Evolutionary conservation across 106 monocot species (phyloP).

Genomic region (Phalaenopsis aphrodite): DNA sequence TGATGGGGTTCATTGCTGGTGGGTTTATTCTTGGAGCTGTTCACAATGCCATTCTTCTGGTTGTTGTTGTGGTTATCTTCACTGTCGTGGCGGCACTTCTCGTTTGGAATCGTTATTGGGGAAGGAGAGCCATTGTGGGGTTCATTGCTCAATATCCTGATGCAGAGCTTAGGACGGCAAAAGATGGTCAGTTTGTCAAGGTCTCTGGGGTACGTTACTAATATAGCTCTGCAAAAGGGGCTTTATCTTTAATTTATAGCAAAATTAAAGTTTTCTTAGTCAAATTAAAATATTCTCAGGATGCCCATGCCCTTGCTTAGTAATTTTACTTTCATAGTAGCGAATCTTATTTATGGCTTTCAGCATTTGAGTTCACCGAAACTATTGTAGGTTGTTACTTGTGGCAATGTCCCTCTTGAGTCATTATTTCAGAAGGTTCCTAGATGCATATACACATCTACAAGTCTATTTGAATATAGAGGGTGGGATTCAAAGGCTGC

Average conservation of each 20-base stretch:
- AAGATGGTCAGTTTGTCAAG: constrained; percentile 44
- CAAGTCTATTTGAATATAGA: constrained; percentile 46
- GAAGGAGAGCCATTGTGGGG: constrained; percentile 23
- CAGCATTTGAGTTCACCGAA: neutral
- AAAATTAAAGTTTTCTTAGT: neutral
- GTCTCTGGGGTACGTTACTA: constrained; percentile 30
- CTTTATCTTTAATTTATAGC: neutral
- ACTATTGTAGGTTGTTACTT: constrained; percentile 30
- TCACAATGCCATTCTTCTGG: constrained; percentile 35
- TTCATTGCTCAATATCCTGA: constrained; percentile 30
- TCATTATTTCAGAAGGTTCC: constrained; percentile 43
- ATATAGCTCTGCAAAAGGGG: neutral
- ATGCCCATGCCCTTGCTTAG: neutral
- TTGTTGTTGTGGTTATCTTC: constrained; percentile 27
- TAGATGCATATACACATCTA: constrained; percentile 47
- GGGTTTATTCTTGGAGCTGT: constrained; percentile 46
- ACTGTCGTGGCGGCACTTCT: constrained; percentile 18
- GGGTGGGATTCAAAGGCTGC: constrained; percentile 33
- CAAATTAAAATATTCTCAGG: neutral
- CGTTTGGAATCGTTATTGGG: constrained; percentile 35
- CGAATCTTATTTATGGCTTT: neutral
- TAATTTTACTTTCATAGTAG: neutral
- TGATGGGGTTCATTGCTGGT: constrained; percentile 40
- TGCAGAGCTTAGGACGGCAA: constrained; percentile 34
- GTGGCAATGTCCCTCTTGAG: constrained; percentile 32